Base-by-base conservation (phyloP, 140 eudicot species). In the Anethum foeniculum region DNA sequence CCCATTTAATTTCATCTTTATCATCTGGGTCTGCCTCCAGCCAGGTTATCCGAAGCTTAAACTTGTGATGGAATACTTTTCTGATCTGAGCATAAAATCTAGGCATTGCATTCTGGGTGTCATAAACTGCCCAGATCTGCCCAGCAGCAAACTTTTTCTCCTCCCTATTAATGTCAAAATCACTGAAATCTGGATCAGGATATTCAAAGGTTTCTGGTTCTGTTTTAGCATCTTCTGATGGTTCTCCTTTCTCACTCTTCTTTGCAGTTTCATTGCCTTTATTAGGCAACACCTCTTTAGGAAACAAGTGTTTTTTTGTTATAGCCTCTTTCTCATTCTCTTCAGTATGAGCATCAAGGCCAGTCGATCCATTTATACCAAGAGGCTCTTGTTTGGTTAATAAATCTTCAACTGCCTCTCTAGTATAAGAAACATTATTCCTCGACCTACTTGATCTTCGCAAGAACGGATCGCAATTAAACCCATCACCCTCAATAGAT, bases 101-200 rank as follows among this genome's bases (percentile, higher is more conserved):
- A 4, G 98, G 98, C 98, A 94, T 90, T 38, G 90, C 93, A 74
- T 92, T 97, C 39, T 81, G 71, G 2, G 86, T 85, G 76, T 94
- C 98, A 46, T 88, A 92, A 76, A 85, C 77, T 6, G 96, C 98
- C 98, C 98, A 94, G 38, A 90, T 78, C 82, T 94, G 98, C 32
- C 96, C 96, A 1, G 71, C 83, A 4, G 36, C 58, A 78, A 94
- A 94, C 38, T 82, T 71, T 28, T 78, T 78, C 82, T 89, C 86
- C 49, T 54, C 84, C 80, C 91, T 84, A n/a, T 78, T 79, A 62
- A 81, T 82, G 14, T 92, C 98, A 83, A 94, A 94, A 78, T 94
- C 90, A 8, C 79, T 84, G 64, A 94, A 92, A 49, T 94, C 93
- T 0, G 98, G 90, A 83, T 90, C 98, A 49, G 91, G 88, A 77